These are phyloP conservation scores for Exophiala dermatitidis DNA, from an alignment of 2,329 filamentous ascomycete genomes.

Conservation along the genomic window DNA sequence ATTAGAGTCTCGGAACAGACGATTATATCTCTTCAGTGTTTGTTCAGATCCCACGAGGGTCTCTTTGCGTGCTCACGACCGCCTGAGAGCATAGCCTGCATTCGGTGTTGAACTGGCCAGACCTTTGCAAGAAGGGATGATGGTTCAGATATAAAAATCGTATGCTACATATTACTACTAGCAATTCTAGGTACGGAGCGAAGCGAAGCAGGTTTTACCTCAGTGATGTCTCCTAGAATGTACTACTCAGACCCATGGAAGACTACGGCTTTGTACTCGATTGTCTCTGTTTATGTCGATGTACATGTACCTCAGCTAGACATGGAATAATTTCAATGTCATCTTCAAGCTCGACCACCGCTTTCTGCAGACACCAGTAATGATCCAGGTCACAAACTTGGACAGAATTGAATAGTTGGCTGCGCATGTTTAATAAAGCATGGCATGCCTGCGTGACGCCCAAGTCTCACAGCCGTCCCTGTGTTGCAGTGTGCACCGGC, in stretches of 20 bases:
- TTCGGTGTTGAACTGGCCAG: constrained; percentile 66
- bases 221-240: not conserved
- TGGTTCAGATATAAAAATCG: constrained; percentile 39
- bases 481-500: no score
- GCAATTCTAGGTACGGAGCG: not conserved
- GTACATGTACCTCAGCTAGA: no score
- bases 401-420: no score
- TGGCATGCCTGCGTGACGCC: no score
- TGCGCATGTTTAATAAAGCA: no score
- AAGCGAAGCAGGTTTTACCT: not conserved
- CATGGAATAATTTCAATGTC: no score
- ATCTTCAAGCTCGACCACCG: no score
- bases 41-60: constrained; percentile 71
- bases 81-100: constrained; percentile 72
- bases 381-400: no score
- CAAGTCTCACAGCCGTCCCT: no score
- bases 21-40: constrained; percentile 59
- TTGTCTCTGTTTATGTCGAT: no score
- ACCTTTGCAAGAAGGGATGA: constrained; percentile 48
- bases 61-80: constrained; percentile 95
- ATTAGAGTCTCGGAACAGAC: constrained; percentile 99
- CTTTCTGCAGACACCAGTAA: no score
- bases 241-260: not conserved
- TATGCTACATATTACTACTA: constrained; percentile 26
- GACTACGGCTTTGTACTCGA: no score